Evolutionary conservation across 768 basidiomycete species (phyloP), one percentile per base, ranked within the genome.

Genomic region (Kwoniella dejecticola): DNA sequence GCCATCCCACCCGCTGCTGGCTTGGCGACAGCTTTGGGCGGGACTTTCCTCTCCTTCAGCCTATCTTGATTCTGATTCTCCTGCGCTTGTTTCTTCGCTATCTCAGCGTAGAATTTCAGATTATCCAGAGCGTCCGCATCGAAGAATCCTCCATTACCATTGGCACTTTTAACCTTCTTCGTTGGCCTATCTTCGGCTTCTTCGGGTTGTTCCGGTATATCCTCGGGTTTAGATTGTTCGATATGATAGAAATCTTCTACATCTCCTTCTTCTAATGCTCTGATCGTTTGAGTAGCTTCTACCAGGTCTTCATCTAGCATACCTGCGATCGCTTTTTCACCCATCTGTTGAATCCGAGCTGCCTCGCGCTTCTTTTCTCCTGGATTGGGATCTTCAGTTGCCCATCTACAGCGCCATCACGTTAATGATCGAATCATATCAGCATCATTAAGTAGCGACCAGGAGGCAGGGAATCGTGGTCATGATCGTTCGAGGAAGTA

Each of bases 301-400:
- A 96, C 86, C 50, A 97, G 87, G 17, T 88, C 83, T 6, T 89
- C 89, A 75, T 97, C 91, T 83, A 98, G 87, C 21, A 89, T 85
- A 40, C 85, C 84, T 23, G 79, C 71, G 74, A 99, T 94, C 2
- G 90, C 93, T 61, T 90, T 87, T 66, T 89, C 86, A 0, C 96
- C 96, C 69, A 88, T 82, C 2, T 89, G 87, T 74, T 92, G 89
- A 27, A 99, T 77, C 12, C 93, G 83, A 8, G 84, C 83, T 71
- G 92, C 89, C 79, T 98, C 96, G 0, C 85, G 84, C 7, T 89
- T 86, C 70, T 93, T 94, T 64, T 89, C 87, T 0, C 86, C 86
- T 0, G 95, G 96, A 77, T 99, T 99, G 0, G 96, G 96, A 77
- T 99, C 96, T 75, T 96, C 95, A 0, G 95, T 98, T 33, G 96